Base-by-base conservation (phyloP, 805 yeast species). In the Debaryomyces maramus region DNA sequence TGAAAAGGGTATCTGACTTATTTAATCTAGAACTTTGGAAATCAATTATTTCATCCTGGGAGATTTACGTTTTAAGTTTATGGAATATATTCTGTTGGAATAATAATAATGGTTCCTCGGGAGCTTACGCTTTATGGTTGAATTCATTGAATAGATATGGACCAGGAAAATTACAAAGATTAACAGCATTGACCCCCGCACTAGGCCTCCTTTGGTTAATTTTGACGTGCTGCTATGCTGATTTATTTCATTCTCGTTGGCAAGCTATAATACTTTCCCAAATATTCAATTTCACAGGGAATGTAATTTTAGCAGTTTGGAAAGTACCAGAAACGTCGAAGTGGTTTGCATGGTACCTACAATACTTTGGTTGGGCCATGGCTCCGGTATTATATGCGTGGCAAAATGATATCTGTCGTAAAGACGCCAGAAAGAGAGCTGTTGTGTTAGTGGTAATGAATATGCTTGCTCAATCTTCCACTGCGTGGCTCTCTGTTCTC, bases 11-110 rank as follows among this genome's bases (percentile, higher is more conserved):
- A 40, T 36, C 58, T 38, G 43, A 55, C 53, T 60, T 70, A 49
- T 69, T 72, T 39, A 67, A 70, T 44, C 43, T 52, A 43, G 55
- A 64, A 7, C 36, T 33, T 33, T 80, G 85, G 84, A 66, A 60
- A 32, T 63, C 65, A 13, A 69, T 78, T 14, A 53, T 80, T 33
- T 53, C 67, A 4, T 64, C 74, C 21, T 79, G 83, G 82, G 76
- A 78, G 31, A 70, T 82, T 43, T 80, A 79, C 60, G 69, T 77
- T 1, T 52, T 81, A 19, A 56, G 73, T 9, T 57, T 77, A 4
- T 74, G 76, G 59, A 75, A 78, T 48, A 65, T 77, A 28, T 65
- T 78, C 47, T 75, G 82, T 37, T 78, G 80, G 78, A 80, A 80
- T 60, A 75, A 74, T 51, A 73, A 72, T 57, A 77, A 77, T 40